Base-by-base conservation (phyloP, 169 alveolate genomes). In the Cryptosporidium xiaoi region DNA sequence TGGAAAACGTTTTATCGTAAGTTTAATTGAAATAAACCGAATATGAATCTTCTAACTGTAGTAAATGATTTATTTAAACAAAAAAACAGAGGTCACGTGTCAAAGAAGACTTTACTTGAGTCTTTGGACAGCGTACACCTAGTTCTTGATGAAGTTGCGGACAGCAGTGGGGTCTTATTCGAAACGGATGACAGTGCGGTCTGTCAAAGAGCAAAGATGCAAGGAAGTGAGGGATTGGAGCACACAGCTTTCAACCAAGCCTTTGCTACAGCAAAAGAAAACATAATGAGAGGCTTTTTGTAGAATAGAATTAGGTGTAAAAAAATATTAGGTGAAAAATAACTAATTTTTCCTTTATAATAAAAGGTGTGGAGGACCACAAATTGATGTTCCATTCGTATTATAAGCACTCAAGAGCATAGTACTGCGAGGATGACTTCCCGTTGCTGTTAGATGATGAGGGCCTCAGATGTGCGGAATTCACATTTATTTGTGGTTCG, bases 211-310 rank as follows among this genome's bases (percentile, higher is more conserved):
- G 71, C 71, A 1, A 68, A 40, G 33, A 77, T 77, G 87, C 87
- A 77, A 36, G 87, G 87, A 40, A 60, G 77, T 44, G 65, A 77
- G 5, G 87, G 64, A 10, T 51, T 56, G 13, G 87, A 77, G 64
- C 55, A 77, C 36, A 77, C 77, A 1, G 69, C 87, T 40, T 77
- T 77, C 64, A 77, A 77, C 64, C 87, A 77, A 27, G 87, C 87
- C 27, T 77, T 77, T 40, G 71, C 87, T 34, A 46, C 87, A 8
- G 87, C 87, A 20, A 77, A 77, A 48, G 87, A 77, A 20, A 77
- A 77, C 27, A 77, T 77, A 13, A 77, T 77, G 87, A 77, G 87
- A 62, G 71, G 87, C 18, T 77, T 77, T n/a, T 40, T 77, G 50
- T 77, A 56, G 64, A 58, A 18, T 33, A 27, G 27, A 51, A 69